A percentile compares a stretch with the other conserved stretches of the same genome.
phyloP scores from a whole-genome alignment of 176 grass and related monocot genomes.

The Aechmea fasciata region DNA sequence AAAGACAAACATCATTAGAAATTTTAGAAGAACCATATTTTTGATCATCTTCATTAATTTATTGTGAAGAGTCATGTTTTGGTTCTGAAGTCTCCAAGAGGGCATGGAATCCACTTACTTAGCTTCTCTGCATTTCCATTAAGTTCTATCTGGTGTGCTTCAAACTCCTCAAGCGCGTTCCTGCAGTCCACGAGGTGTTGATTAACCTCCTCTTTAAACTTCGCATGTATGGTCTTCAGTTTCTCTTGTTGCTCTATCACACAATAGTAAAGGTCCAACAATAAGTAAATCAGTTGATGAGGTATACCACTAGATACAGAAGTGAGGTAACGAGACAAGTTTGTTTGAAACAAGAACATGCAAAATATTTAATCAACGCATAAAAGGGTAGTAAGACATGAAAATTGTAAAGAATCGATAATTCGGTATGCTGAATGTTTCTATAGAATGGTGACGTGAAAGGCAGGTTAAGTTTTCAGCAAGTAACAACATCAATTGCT shows the following conservation, averaged over 20 bases:
- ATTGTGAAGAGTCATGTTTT: background rate
- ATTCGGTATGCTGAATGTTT: too few species aligned
- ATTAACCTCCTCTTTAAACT: constrained; percentile 74
- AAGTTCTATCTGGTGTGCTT: constrained; percentile 67
- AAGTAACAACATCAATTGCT: constrained; percentile 4
- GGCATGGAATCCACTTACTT: constrained; percentile 41
- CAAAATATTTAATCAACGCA: too few species aligned
- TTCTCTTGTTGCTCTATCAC: constrained; percentile 64
- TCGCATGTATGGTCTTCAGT: constrained; percentile 60
- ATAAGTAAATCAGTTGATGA: too few species aligned
- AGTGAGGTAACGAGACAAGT: background rate
- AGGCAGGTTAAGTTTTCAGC: background rate
- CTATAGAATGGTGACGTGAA: too few species aligned
- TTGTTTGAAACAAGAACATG: too few species aligned
- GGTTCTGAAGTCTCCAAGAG: background rate
- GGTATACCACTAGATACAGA: background rate
- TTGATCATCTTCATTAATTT: background rate
- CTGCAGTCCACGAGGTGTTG: constrained; percentile 60
- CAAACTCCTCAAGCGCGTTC: constrained; percentile 54
- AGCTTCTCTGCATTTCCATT: constrained; percentile 63
- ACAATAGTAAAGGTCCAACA: background rate
- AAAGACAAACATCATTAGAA: background rate
- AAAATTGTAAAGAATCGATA: too few species aligned
- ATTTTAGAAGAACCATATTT: too few species aligned
- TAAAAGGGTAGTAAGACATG: too few species aligned